These are phyloP conservation scores for Samsoniella hepiali DNA, from an alignment of 2,329 filamentous ascomycete genomes.

Conservation along the genomic window DNA sequence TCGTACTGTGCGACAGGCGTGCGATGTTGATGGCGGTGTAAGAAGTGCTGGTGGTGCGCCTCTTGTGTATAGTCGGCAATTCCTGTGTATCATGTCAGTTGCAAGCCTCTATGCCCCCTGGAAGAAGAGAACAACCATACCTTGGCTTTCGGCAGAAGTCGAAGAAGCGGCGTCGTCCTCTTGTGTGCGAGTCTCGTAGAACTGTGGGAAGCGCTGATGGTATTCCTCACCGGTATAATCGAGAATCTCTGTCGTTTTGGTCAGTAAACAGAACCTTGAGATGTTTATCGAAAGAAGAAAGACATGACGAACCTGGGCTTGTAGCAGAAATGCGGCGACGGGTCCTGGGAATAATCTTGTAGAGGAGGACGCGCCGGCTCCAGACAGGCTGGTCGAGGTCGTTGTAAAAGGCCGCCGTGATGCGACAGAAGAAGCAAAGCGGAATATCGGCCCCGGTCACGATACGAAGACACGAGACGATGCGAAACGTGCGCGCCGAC, in stretches of 20 bases:
- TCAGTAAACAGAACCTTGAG: background rate
- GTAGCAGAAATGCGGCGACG: conserved; percentile 25
- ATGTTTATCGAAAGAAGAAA: background rate
- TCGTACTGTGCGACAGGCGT: conserved; percentile 5
- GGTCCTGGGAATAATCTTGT: conserved; percentile 27
- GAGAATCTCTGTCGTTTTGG: background rate
- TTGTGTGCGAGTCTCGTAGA: background rate
- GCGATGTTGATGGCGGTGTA: background rate
- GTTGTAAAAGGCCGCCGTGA: conserved; percentile 48
- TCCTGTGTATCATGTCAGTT: conserved; percentile 8
- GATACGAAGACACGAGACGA: background rate
- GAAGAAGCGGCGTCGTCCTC: background rate
- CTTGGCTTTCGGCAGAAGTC: background rate
- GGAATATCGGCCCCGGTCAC: background rate
- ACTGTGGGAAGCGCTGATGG: background rate
- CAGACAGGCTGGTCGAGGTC: conserved; percentile 38
- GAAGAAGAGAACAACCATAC: background rate
- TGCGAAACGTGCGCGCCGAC: conserved; percentile 32
- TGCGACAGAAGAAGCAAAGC: conserved; percentile 38
- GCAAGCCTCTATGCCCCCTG: too few species aligned
- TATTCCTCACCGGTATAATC: background rate
- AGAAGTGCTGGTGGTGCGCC: background rate
- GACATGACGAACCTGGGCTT: conserved; percentile 15
- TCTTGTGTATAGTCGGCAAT: background rate
- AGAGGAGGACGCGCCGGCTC: conserved; percentile 44